phyloP scores from a whole-genome alignment of 2,329 filamentous ascomycete species.

The Verticillium alfalfae region DNA sequence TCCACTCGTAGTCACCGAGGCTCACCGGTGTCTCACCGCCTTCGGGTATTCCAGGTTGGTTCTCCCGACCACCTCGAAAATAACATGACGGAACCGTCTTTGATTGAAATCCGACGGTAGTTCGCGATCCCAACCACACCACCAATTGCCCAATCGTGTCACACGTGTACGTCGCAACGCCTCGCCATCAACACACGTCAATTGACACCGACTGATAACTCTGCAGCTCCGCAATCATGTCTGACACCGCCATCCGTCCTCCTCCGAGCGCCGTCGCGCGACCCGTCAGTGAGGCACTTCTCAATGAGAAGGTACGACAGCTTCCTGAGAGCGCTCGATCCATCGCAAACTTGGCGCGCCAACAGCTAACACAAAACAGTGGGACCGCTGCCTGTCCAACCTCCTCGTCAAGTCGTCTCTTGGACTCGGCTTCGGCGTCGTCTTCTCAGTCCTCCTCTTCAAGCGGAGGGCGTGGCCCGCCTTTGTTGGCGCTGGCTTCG shows the following conservation, averaged over 20 bases:
- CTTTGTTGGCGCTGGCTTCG: constrained; percentile 91
- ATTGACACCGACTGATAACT: constrained; percentile 1
- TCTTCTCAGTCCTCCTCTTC: constrained; percentile 98
- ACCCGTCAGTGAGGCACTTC: constrained; percentile 93
- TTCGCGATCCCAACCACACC: background rate
- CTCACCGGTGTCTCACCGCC: constrained; percentile 32
- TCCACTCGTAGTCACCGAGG: constrained; percentile 14
- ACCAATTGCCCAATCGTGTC: background rate
- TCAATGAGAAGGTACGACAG: constrained; percentile 89
- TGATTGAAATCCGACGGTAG: background rate
- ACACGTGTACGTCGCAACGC: background rate
- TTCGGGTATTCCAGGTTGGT: constrained; percentile 27
- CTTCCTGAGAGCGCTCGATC: background rate
- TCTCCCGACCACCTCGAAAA: constrained; percentile 23
- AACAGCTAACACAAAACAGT: constrained; percentile 46
- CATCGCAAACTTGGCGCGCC: background rate
- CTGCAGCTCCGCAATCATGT: constrained; percentile 34
- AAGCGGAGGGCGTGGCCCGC: constrained; percentile 97
- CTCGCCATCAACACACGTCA: background rate
- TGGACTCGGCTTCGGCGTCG: constrained; percentile 93
- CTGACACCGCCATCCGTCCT: constrained; percentile 48
- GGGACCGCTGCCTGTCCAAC: constrained; percentile 97
- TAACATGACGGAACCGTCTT: constrained; percentile 6
- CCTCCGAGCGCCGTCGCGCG: constrained; percentile 63
- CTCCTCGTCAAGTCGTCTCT: constrained; percentile 94